Evolutionary conservation across 805 yeast genomes (phyloP).

Genomic region (Starmerella apicola): DNA sequence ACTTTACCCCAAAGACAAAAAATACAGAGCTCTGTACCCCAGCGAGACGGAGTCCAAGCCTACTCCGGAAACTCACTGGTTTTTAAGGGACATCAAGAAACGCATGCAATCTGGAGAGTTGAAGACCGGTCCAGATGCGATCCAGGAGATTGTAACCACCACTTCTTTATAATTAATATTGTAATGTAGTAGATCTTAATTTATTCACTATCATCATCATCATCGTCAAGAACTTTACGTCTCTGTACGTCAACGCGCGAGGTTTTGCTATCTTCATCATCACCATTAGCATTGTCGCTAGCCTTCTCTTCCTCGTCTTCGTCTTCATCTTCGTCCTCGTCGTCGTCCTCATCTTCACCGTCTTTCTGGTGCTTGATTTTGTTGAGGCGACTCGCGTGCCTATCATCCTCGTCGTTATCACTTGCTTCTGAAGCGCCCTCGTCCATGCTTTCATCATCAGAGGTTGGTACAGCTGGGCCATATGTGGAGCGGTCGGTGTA

Average conservation of each 20-base stretch:
- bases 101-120: conserved; percentile 42
- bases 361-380: conserved; percentile 10
- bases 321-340: background rate
- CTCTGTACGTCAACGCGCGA: conserved; percentile 1
- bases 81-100: conserved; percentile 41
- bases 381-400: conserved; percentile 10
- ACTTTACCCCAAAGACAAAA: conserved; percentile 65
- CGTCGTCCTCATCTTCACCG: conserved; percentile 1
- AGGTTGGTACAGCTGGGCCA: background rate
- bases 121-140: conserved; percentile 43
- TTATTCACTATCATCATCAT: conserved; percentile 2
- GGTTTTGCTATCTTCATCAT: background rate
- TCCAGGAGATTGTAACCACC: conserved; percentile 24
- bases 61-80: conserved; percentile 30
- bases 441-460: conserved; percentile 12
- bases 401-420: conserved; percentile 20
- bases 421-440: conserved; percentile 14
- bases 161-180: background rate
- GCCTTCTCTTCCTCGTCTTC: conserved; percentile 5
- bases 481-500: conserved; percentile 9
- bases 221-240: conserved; percentile 19
- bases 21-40: conserved; percentile 72
- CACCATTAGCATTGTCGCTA: conserved; percentile 1
- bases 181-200: background rate
- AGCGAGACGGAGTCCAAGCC: conserved; percentile 26